These are phyloP conservation scores for Auricularia heimuer DNA, from an alignment of 768 basidiomycete species.

Conservation along the genomic window DNA sequence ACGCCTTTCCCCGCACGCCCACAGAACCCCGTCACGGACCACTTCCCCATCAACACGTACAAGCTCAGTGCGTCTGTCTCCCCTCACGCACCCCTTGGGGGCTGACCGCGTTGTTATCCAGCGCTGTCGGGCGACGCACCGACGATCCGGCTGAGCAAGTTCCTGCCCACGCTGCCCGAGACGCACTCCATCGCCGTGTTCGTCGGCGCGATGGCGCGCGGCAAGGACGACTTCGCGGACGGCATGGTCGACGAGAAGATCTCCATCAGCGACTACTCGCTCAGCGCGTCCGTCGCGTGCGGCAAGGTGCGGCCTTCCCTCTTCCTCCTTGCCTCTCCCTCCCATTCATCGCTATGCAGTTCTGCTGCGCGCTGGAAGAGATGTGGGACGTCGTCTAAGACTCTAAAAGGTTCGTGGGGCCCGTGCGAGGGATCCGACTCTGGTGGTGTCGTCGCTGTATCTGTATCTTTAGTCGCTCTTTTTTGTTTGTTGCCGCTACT, in stretches of 20 bases:
- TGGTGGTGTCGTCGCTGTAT: no score
- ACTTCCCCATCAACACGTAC: slow-evolving; percentile 88
- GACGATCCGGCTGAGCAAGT: slow-evolving; percentile 68
- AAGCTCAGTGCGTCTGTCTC: slow-evolving; percentile 69
- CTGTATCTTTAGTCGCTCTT: no score
- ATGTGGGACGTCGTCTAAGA: slow-evolving; percentile 82
- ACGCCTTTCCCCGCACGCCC: slow-evolving; percentile 1
- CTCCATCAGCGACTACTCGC: slow-evolving; percentile 85
- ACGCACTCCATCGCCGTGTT: slow-evolving; percentile 90
- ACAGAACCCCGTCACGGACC: slow-evolving; percentile 89
- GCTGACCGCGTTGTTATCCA: slow-evolving; percentile 20
- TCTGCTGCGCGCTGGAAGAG: slow-evolving; percentile 88
- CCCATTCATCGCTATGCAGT: slow-evolving; percentile 34
- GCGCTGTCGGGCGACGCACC: slow-evolving; percentile 89
- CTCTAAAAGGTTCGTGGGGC: no score
- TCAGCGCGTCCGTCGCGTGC: slow-evolving; percentile 91
- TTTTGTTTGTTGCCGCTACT: no score
- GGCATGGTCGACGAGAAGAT: slow-evolving; percentile 93
- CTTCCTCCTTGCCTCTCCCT: slow-evolving; percentile 1
- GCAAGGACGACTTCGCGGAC: slow-evolving; percentile 92
- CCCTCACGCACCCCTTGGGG: not conserved
- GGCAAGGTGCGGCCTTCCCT: slow-evolving; percentile 64
- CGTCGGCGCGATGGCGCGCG: slow-evolving; percentile 97
- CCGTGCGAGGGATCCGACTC: no score
- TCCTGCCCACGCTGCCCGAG: slow-evolving; percentile 75